These are phyloP conservation scores for Penicillium alfredii DNA, from an alignment of 495 filamentous ascomycete species.

Conservation along the genomic window DNA sequence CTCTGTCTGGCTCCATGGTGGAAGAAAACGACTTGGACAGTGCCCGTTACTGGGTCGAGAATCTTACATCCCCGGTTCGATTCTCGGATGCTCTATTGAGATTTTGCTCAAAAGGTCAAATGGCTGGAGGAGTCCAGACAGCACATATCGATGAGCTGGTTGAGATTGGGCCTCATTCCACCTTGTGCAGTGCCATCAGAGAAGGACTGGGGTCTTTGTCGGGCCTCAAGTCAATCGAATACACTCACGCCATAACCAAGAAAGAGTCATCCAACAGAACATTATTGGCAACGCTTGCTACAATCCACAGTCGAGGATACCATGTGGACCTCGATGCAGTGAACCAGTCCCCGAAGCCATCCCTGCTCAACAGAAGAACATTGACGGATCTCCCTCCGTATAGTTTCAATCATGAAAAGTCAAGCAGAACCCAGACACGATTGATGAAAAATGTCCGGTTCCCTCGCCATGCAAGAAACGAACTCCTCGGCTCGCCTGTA, in stretches of 20 bases:
- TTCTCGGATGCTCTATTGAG: conserved; percentile 26
- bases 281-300: conserved; percentile 15
- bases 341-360: conserved; percentile 13
- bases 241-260: no score
- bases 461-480: conserved; percentile 7
- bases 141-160: conserved; percentile 24
- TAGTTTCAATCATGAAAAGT: conserved; percentile 27
- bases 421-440: conserved; percentile 3
- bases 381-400: conserved; percentile 36
- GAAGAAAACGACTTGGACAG: conserved; percentile 6
- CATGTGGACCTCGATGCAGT: conserved; percentile 11
- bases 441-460: conserved; percentile 5
- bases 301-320: conserved; percentile 17
- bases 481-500: conserved; percentile 20
- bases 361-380: neutral
- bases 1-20: conserved; percentile 18
- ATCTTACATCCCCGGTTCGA: conserved; percentile 30
- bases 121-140: no score
- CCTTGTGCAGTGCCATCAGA: conserved; percentile 31
- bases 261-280: neutral
- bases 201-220: no score
- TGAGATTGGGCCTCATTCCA: conserved; percentile 45
- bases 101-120: conserved; percentile 1
- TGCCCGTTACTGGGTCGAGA: conserved; percentile 31
- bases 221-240: no score